phyloP scores from a whole-genome alignment of 306 rosid species.

The Trifolium subterraneum region DNA sequence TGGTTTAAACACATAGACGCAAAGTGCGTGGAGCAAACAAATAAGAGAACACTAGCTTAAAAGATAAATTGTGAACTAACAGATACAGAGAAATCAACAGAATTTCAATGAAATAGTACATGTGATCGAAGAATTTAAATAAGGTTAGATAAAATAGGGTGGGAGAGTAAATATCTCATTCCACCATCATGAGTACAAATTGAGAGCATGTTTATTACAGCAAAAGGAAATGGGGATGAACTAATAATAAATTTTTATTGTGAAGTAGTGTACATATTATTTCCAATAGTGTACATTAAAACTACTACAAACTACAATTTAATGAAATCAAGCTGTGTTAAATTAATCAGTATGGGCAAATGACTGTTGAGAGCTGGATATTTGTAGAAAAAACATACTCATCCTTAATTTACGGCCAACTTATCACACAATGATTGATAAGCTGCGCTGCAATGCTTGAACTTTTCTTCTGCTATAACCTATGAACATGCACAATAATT shows the following conservation, averaged over 20 bases:
- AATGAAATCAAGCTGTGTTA: conserved; percentile 15
- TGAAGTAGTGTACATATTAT: conserved; percentile 23
- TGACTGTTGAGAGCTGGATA: background rate
- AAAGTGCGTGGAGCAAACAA: background rate
- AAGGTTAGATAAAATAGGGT: background rate
- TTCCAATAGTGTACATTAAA: conserved; percentile 24
- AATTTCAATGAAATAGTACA: background rate
- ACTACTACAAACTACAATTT: conserved; percentile 27
- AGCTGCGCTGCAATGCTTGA: conserved; percentile 83
- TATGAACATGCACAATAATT: conserved; percentile 35
- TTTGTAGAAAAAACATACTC: background rate
- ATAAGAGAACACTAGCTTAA: background rate
- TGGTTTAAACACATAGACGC: background rate
- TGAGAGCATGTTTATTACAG: background rate
- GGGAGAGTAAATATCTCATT: background rate
- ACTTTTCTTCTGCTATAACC: conserved; percentile 84
- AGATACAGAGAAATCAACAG: background rate
- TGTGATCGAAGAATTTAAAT: conserved; percentile 4
- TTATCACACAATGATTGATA: conserved; percentile 76
- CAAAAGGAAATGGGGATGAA: conserved; percentile 3
- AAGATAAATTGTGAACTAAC: background rate
- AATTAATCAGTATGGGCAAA: conserved; percentile 36
- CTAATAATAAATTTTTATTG: conserved; percentile 4
- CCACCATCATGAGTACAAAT: background rate
- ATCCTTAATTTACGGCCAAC: conserved; percentile 52